Evolutionary conservation across 163 green algal species (phyloP), one percentile per base, ranked within the genome.

Genomic region (Scenedesmus sp.): DNA sequence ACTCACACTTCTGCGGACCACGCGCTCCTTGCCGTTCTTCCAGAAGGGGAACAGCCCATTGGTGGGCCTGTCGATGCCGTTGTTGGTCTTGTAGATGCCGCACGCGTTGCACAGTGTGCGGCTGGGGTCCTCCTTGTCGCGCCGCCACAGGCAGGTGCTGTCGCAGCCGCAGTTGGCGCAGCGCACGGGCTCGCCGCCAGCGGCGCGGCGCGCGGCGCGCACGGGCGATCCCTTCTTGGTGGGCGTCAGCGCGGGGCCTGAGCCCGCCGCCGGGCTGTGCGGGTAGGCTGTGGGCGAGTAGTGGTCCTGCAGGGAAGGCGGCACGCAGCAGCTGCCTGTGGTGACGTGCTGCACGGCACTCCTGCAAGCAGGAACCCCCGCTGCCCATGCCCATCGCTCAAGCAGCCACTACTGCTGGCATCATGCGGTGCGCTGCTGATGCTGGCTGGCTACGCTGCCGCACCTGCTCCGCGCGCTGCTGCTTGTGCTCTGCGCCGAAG

Each of bases 71-170:
- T 91, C 87, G 26, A 85, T 91, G 55, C 87, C 87, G 56, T 85
- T 91, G 66, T 84, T 91, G 16, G 87, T 85, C 73, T 91, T 91
- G 87, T 85, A 91, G 55, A 91, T 91, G 20, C 87, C 67, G 55
- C 86, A 90, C 20, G 86, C 66, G 46, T 90, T 90, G 86, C 86
- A 84, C 54, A 84, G 55, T 2, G 86, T 84, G 46, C 86, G 60
- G 26, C 52, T 82, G 84, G 84, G 84, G 84, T 89, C 60, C 34
- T 81, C 84, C 55, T 85, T 91, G 87, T 85, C 70, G 12, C 73
- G 70, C 55, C 86, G 59, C 87, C 87, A 90, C 46, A 90, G 52
- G 67, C 86, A 90, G 67, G 86, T 90, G 46, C 66, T 26, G 15
- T 90, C 86, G 62, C 86, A 73, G 67, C 20, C 54, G n/a, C 86